A percentile compares a stretch with the other conserved stretches of the same genome.
phyloP scores from a whole-genome alignment of 2,329 filamentous ascomycete genomes.

The Alternaria ethzedia region DNA sequence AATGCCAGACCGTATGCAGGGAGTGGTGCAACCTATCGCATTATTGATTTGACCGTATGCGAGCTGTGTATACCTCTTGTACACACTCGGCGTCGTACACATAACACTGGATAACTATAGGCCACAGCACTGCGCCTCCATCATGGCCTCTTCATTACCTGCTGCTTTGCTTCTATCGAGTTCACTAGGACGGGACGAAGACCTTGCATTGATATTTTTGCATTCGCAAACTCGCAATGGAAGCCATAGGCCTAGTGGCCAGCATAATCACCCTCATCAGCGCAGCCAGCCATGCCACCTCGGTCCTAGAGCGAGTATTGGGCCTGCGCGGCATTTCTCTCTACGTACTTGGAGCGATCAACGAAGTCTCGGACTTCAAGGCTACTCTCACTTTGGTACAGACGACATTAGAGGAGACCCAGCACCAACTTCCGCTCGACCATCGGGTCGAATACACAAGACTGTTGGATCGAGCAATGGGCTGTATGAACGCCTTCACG shows the following conservation, averaged over 20 bases:
- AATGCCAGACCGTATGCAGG: not conserved
- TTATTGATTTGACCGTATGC: not conserved
- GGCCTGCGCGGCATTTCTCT: not conserved
- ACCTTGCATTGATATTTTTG: fast-evolving
- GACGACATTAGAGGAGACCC: not conserved
- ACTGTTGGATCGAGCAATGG: not conserved
- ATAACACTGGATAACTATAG: not conserved
- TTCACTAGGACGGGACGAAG: fast-evolving
- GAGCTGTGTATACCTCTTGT: not conserved
- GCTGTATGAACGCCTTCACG: not conserved
- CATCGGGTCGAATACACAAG: not conserved
- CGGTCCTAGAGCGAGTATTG: not conserved
- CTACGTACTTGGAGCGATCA: not conserved
- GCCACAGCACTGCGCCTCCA: not conserved
- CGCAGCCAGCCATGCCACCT: not conserved
- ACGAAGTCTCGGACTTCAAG: not conserved
- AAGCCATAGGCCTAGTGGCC: not conserved
- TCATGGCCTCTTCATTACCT: not conserved
- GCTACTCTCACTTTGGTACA: not conserved
- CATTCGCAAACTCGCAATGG: not conserved
- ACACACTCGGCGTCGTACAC: not conserved
- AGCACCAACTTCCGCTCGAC: not conserved
- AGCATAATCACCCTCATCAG: not conserved
- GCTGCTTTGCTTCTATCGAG: not conserved
- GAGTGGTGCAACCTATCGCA: not conserved